phyloP scores from a whole-genome alignment of 2,329 filamentous ascomycete genomes.

The Lasiodiplodia citricola region DNA sequence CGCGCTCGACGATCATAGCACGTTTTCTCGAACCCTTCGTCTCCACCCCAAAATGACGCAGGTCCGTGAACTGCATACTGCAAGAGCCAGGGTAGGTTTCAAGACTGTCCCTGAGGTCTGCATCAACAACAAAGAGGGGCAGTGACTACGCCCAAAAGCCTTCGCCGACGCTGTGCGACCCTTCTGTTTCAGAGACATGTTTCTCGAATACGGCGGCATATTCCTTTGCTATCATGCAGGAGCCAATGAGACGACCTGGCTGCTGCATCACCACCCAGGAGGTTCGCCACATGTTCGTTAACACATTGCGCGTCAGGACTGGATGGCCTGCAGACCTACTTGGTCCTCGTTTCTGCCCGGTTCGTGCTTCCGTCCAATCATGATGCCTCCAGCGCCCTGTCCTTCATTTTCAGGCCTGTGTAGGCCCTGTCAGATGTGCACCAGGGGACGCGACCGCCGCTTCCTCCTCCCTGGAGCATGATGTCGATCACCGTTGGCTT shows the following conservation, averaged over 20 bases:
- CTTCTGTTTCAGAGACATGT: constrained; percentile 15
- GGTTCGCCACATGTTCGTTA: constrained; percentile 1
- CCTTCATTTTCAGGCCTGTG: not conserved
- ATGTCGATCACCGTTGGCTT: constrained; percentile 16
- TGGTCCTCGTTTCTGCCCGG: not conserved
- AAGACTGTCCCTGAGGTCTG: constrained; percentile 12
- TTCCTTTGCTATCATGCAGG: not conserved
- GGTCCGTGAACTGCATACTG: constrained; percentile 21
- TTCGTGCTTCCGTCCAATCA: not conserved
- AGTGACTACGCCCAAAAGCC: not conserved
- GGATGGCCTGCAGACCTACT: not conserved
- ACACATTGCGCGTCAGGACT: constrained; percentile 1
- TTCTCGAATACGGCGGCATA: not conserved
- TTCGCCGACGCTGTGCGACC: constrained; percentile 12
- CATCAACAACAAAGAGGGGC: not conserved
- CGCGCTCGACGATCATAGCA: constrained; percentile 3
- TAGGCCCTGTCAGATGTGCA: not conserved
- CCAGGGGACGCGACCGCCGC: constrained; percentile 10
- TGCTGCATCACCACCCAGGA: not conserved
- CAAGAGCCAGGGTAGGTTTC: constrained; percentile 17
- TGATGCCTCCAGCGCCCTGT: no score
- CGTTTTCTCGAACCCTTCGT: constrained; percentile 6
- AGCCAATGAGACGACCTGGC: constrained; percentile 4
- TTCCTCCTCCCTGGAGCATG: constrained; percentile 16
- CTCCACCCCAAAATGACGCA: constrained; percentile 19